Conservation (phyloP, 1,284 basidiomycete genomes). For the Trametes hirsuta region DNA sequence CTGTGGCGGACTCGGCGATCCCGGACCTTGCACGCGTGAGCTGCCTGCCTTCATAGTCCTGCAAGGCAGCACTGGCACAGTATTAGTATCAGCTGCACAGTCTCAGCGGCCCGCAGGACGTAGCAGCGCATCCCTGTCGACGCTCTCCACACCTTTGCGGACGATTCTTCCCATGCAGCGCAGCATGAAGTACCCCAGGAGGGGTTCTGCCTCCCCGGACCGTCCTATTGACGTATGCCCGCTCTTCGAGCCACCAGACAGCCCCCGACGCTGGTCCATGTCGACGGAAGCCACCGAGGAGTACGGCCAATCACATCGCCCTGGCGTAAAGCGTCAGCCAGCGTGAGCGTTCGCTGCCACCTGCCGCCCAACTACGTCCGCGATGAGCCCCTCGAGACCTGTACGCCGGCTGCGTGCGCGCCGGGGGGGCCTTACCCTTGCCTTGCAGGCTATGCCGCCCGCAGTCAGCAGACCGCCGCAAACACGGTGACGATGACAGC, state of each 20-base stretch:
- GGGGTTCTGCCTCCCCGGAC: neutral
- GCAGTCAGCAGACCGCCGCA: neutral
- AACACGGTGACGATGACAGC: neutral
- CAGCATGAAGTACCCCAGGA: slow-evolving; percentile 2
- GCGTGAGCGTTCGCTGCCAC: neutral
- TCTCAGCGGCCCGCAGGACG: neutral
- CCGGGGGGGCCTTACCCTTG: neutral
- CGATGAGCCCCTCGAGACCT: no score
- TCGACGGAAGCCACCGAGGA: slow-evolving; percentile 2
- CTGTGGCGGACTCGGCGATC: neutral
- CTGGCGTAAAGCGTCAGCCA: no score
- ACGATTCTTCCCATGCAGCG: slow-evolving; percentile 6
- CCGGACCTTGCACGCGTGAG: neutral
- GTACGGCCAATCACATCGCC: no score
- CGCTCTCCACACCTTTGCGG: neutral
- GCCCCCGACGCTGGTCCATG: neutral
- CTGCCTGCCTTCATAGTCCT: neutral
- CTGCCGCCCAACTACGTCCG: neutral
- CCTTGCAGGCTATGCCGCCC: neutral
- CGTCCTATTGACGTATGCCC: neutral
- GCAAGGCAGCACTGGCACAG: neutral
- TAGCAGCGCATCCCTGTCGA: no score
- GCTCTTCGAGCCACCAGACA: neutral
- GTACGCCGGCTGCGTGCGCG: neutral
- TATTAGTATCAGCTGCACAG: neutral